These are phyloP conservation scores for Pisolithus thermaeus DNA, from an alignment of 1,284 basidiomycete genomes.

Conservation along the genomic window DNA sequence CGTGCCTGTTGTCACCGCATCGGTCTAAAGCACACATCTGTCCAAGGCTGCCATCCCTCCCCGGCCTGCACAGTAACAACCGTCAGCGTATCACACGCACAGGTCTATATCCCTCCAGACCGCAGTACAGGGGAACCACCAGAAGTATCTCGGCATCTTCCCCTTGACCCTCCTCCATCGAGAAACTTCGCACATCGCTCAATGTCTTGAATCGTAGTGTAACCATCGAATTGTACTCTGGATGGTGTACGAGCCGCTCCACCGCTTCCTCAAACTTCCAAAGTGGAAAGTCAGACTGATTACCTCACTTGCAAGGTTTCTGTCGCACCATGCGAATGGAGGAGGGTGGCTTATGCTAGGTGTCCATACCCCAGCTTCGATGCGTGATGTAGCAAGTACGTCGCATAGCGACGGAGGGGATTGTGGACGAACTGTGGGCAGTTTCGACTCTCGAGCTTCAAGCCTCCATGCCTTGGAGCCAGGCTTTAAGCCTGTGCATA, in stretches of 20 bases:
- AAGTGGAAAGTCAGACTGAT: no score
- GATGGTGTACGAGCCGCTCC: slow-evolving; percentile 66
- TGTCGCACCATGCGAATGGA: neutral
- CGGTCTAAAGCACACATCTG: slow-evolving; percentile 67
- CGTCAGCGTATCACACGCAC: slow-evolving; percentile 51
- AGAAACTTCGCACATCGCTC: slow-evolving; percentile 30
- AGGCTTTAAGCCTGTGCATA: no score
- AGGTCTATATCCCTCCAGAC: slow-evolving; percentile 34
- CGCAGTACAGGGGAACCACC: slow-evolving; percentile 27
- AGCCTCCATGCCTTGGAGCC: no score
- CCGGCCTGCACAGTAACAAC: slow-evolving; percentile 66
- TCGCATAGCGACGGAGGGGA: no score
- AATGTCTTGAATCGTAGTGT: slow-evolving; percentile 72
- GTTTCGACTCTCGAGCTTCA: no score
- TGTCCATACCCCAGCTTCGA: neutral
- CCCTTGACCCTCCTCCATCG: slow-evolving; percentile 6
- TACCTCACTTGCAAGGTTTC: no score
- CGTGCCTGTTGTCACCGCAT: neutral
- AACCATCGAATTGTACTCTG: slow-evolving; percentile 79
- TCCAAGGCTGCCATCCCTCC: slow-evolving; percentile 58
- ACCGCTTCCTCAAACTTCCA: slow-evolving; percentile 59
- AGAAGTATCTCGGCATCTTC: slow-evolving; percentile 17
- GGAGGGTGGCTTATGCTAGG: neutral
- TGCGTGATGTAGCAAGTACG: no score
- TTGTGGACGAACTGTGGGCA: no score